These are phyloP conservation scores for Punica granatum DNA, from an alignment of 345 rosid genomes.

Conservation along the genomic window DNA sequence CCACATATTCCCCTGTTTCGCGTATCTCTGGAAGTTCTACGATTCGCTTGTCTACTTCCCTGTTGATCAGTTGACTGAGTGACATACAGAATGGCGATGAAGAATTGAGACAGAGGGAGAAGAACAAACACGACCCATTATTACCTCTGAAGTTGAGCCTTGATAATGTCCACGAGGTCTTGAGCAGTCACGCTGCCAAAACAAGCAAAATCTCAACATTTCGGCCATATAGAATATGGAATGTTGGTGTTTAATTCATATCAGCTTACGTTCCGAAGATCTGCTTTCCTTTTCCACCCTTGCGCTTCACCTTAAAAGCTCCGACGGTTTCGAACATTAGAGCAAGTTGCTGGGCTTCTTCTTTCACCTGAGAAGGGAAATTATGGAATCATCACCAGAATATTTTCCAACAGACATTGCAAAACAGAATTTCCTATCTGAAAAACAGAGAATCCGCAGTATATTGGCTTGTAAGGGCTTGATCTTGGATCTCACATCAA, in stretches of 20 bases:
- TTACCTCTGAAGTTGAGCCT: slow-evolving; percentile 90
- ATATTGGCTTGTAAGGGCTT: neutral
- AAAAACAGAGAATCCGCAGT: neutral
- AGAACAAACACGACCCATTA: neutral
- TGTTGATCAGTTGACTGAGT: slow-evolving; percentile 13
- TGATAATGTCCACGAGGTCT: slow-evolving; percentile 87
- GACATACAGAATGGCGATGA: neutral
- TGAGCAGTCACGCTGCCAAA: slow-evolving; percentile 80
- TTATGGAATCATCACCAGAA: neutral
- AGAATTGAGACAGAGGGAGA: neutral
- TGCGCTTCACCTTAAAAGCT: slow-evolving; percentile 92
- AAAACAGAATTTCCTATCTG: neutral
- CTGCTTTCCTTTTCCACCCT: slow-evolving; percentile 82
- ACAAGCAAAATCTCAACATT: slow-evolving; percentile 13
- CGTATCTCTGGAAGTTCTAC: slow-evolving; percentile 79
- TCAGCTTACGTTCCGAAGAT: slow-evolving; percentile 80
- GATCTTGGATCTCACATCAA: neutral
- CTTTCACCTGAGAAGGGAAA: slow-evolving; percentile 58
- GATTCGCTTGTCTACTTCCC: slow-evolving; percentile 84
- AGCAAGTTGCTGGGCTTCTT: slow-evolving; percentile 85
- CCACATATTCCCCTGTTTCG: slow-evolving; percentile 86
- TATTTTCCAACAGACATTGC: neutral
- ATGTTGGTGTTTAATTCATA: slow-evolving; percentile 2
- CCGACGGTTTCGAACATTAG: slow-evolving; percentile 78
- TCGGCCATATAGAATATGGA: neutral